Base-by-base conservation (phyloP, 2,329 filamentous ascomycete genomes). In the Cladosporium sp. region DNA sequence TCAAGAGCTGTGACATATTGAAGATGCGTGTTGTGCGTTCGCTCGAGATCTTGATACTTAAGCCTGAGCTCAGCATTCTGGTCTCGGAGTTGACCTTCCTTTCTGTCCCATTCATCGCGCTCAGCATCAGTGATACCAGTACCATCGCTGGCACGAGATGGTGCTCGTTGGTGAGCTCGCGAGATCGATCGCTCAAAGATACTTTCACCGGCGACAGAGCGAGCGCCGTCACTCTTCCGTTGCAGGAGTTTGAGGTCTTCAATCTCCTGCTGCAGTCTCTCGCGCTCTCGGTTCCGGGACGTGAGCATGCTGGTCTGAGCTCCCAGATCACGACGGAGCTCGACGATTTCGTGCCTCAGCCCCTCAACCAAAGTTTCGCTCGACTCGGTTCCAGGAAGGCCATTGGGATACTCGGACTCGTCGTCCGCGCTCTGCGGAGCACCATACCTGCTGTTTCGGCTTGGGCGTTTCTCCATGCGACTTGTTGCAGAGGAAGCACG, bases 221-320 rank as follows among this genome's bases (percentile, higher is more conserved):
- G 71, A 62, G 58, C 78, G 47, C 67, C 69, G 54, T 81, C 86
- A 25, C 81, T 82, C 55, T 88, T 83, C 49, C 90, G 84, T 57
- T 90, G 85, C 1, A 86, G 83, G 60, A 97, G 82, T 70, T 97
- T 98, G 55, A 98, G 76, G 54, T 96, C 91, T 69, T 98, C 93
- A 55, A 97, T 97, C 66, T 98, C 92, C 64, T 95, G 89, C 67
- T 97, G 95, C 7, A 98, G 76, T 4, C 90, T 83, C 65, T 97
- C 91, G 64, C 95, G 94, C 65, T 98, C 93, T 20, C 90, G 86
- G 63, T 96, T 96, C 19, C 93, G 81, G 30, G 93, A 97, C 1
- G 92, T 96, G 29, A 98, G 78, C 89, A 98, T 97, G 0, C 91
- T 96, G 1, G 91, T 95, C 67, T 98, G 93, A 2, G 93, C 93